phyloP scores from a whole-genome alignment of 2,329 filamentous ascomycete genomes.

The Pyrenochaeta sp. region DNA sequence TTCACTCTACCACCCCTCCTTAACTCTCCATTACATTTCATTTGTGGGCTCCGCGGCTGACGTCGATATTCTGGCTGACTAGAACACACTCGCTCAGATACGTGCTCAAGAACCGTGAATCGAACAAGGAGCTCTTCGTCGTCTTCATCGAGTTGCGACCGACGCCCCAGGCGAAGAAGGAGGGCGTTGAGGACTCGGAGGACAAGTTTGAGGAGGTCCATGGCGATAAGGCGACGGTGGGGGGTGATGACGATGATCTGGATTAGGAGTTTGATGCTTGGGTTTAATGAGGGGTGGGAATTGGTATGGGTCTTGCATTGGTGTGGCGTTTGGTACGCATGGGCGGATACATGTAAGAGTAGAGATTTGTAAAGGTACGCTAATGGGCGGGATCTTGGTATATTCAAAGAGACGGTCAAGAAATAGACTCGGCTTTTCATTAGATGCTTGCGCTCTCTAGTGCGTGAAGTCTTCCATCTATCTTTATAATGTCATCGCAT shows the following conservation, averaged over 20 bases:
- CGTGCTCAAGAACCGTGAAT: slow-evolving; percentile 81
- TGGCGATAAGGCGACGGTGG: no score
- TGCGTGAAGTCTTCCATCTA: no score
- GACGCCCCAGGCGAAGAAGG: slow-evolving; percentile 62
- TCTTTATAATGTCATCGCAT: no score
- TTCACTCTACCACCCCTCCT: no score
- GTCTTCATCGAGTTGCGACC: slow-evolving; percentile 80
- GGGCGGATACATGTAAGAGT: no score
- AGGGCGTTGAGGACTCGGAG: slow-evolving; percentile 27
- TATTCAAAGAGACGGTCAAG: no score
- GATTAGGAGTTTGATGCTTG: slow-evolving; percentile 12
- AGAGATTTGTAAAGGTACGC: no score
- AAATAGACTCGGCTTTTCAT: no score
- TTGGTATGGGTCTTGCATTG: slow-evolving; percentile 2
- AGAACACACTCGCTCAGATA: slow-evolving; percentile 89
- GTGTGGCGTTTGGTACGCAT: slow-evolving; percentile 13
- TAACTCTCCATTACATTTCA: no score
- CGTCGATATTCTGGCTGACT: slow-evolving; percentile 39
- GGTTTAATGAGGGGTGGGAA: neutral
- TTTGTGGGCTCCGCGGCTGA: slow-evolving; percentile 22
- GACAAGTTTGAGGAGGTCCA: slow-evolving; percentile 36
- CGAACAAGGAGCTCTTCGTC: slow-evolving; percentile 78
- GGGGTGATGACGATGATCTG: slow-evolving; percentile 28
- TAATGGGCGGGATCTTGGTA: no score
- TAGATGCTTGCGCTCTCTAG: no score